Evolutionary conservation across 768 basidiomycete genomes (phyloP).

Genomic region (Glaciozyma martinii): DNA sequence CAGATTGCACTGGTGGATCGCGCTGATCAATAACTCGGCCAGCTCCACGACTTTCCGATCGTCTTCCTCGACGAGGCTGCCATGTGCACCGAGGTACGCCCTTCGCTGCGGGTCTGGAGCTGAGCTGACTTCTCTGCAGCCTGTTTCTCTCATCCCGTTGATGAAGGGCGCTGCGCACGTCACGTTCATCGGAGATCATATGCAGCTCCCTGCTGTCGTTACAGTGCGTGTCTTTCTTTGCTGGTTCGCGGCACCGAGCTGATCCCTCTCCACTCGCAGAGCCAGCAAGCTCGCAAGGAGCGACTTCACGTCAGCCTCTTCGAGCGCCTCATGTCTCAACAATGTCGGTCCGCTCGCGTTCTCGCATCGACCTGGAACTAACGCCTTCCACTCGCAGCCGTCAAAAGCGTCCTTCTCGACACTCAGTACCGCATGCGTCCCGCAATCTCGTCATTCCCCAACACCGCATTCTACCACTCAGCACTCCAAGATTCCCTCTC

Average conservation of each 20-base stretch:
- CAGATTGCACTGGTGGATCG: neutral
- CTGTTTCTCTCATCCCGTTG: slow-evolving; percentile 77
- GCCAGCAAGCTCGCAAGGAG: slow-evolving; percentile 59
- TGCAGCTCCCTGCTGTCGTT: slow-evolving; percentile 85
- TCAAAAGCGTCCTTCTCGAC: slow-evolving; percentile 87
- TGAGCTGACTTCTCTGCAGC: slow-evolving; percentile 36
- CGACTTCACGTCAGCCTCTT: slow-evolving; percentile 77
- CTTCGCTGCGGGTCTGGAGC: too few relatives aligned
- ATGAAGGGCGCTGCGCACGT: slow-evolving; percentile 86
- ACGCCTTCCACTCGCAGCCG: slow-evolving; percentile 44
- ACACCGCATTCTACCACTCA: slow-evolving; percentile 67
- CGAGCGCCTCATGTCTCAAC: slow-evolving; percentile 76
- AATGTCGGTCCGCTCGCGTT: slow-evolving; percentile 43
- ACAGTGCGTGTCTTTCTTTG: slow-evolving; percentile 19
- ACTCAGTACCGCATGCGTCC: slow-evolving; percentile 97
- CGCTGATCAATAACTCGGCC: neutral
- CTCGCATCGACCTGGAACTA: neutral
- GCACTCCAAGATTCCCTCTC: slow-evolving; percentile 49
- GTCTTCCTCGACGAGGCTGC: slow-evolving; percentile 92
- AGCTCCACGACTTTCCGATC: slow-evolving; percentile 69
- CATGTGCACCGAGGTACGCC: slow-evolving; percentile 68
- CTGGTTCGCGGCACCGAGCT: neutral
- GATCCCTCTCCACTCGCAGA: slow-evolving; percentile 38
- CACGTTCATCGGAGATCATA: slow-evolving; percentile 91
- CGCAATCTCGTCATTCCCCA: slow-evolving; percentile 75